These are phyloP conservation scores for Aureobasidium melanogenum DNA, from an alignment of 2,329 filamentous ascomycete species.

Conservation along the genomic window DNA sequence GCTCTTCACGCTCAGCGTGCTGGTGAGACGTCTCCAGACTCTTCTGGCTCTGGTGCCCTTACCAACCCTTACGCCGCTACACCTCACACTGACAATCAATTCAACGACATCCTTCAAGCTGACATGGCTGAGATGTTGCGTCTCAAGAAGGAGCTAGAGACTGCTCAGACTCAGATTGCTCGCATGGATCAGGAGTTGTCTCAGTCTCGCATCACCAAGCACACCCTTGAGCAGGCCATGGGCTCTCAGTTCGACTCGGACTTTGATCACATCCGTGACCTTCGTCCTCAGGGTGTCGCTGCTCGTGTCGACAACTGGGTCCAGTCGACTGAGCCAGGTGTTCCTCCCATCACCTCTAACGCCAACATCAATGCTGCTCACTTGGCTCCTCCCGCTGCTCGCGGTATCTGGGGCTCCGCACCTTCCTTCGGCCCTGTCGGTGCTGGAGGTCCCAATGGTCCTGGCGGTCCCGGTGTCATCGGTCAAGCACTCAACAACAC, in stretches of 20 bases:
- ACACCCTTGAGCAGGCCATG: slow-evolving; percentile 49
- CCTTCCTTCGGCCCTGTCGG: not conserved
- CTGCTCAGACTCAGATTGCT: slow-evolving; percentile 60
- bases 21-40: slow-evolving; percentile 19
- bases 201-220: slow-evolving; percentile 52
- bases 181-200: slow-evolving; percentile 63
- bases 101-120: slow-evolving; percentile 19
- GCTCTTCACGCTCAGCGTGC: slow-evolving; percentile 33
- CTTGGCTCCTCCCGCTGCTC: not conserved
- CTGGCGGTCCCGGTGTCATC: slow-evolving; percentile 12
- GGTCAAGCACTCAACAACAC: slow-evolving; percentile 8
- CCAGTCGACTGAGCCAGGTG: not conserved
- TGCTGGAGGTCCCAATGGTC: slow-evolving; percentile 2
- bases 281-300: slow-evolving; percentile 5
- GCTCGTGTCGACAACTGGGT: slow-evolving; percentile 11
- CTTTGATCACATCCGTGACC: slow-evolving; percentile 26
- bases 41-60: slow-evolving; percentile 20
- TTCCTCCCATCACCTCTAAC: not conserved
- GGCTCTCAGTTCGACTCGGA: slow-evolving; percentile 36
- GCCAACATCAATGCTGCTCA: not conserved
- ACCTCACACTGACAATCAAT: slow-evolving; percentile 18
- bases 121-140: slow-evolving; percentile 54
- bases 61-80: slow-evolving; percentile 25
- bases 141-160: slow-evolving; percentile 62
- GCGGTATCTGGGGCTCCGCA: slow-evolving; percentile 8